Percentiles rank a stretch among this genome's conserved stretches.
Conservation (phyloP, 1,139 yeast genomes). For the Pneumocystis sp. region DNA sequence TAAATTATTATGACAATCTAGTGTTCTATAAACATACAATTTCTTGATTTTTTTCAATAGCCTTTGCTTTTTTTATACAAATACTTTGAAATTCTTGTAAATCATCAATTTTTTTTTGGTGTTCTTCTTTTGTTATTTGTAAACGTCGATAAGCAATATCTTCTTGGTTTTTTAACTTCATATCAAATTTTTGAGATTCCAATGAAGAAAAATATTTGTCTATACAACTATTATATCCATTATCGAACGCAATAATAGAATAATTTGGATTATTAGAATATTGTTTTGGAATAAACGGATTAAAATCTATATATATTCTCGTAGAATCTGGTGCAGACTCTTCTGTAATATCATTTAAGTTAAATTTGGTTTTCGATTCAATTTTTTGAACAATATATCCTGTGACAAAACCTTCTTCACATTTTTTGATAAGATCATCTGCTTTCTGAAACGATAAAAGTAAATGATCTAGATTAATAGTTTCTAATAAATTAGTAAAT, state of each 20-base stretch:
- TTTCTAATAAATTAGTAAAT: constrained; percentile 6
- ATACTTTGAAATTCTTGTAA: constrained; percentile 48
- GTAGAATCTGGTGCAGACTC: constrained; percentile 27
- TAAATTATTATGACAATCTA: not conserved
- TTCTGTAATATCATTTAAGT: constrained; percentile 27
- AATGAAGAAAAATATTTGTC: constrained; percentile 75
- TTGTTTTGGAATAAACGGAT: constrained; percentile 59
- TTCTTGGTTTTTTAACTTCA: constrained; percentile 63
- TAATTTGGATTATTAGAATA: constrained; percentile 20
- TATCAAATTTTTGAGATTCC: constrained; percentile 63
- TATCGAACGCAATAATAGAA: constrained; percentile 31
- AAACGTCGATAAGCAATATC: constrained; percentile 58
- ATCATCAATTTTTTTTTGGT: constrained; percentile 53
- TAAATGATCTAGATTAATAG: constrained; percentile 17
- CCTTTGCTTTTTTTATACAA: constrained; percentile 55
- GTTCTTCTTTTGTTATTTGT: constrained; percentile 59
- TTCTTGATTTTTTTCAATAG: constrained; percentile 55
- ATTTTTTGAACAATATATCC: constrained; percentile 59
- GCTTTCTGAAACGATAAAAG: constrained; percentile 37
- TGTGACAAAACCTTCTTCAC: constrained; percentile 23
- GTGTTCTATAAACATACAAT: constrained; percentile 16
- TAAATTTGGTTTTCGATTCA: constrained; percentile 24
- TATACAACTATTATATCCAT: constrained; percentile 58
- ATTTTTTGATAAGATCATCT: constrained; percentile 26
- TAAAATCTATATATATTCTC: constrained; percentile 58